Conservation (phyloP, 1,139 yeast genomes). For the Candida mesenterica region DNA sequence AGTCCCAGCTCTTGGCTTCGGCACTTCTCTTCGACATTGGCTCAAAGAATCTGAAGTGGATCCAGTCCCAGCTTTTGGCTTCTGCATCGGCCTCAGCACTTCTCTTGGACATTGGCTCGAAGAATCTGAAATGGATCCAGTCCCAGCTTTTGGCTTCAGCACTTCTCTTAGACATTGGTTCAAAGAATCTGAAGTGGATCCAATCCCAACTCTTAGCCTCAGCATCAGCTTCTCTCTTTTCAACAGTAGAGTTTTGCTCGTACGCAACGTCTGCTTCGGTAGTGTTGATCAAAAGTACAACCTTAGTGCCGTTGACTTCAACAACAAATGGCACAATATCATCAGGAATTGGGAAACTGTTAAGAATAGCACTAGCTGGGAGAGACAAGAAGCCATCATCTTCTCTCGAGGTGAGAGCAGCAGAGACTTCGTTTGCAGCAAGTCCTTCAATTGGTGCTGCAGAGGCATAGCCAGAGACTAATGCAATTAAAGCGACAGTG, state of each 20-base stretch:
- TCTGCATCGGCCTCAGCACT: slow-evolving; percentile 12
- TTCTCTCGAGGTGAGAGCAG: slow-evolving; percentile 6
- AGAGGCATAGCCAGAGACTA: slow-evolving; percentile 13
- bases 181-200: slow-evolving; percentile 14
- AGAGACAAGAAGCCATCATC: slow-evolving; percentile 9
- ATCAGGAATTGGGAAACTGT: slow-evolving; percentile 11
- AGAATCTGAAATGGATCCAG: slow-evolving; percentile 13
- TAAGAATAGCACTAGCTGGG: slow-evolving; percentile 19
- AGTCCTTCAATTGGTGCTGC: slow-evolving; percentile 4
- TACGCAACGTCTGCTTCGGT: slow-evolving; percentile 12
- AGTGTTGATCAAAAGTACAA: slow-evolving; percentile 18
- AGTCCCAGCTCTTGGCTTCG: slow-evolving; percentile 15
- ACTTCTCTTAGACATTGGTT: slow-evolving; percentile 17
- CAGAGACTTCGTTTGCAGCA: slow-evolving; percentile 8
- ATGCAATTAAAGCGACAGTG: slow-evolving; percentile 12
- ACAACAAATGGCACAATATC: slow-evolving; percentile 18
- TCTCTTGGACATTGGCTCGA: slow-evolving; percentile 15
- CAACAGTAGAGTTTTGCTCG: slow-evolving; percentile 1
- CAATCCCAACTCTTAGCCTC: slow-evolving; percentile 14
- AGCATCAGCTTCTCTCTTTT: slow-evolving; percentile 5
- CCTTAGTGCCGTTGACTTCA: slow-evolving; percentile 16
- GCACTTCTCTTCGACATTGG: slow-evolving; percentile 17
- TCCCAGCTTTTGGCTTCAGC: slow-evolving; percentile 15
- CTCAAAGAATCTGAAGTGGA: slow-evolving; percentile 14
- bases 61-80: slow-evolving; percentile 12